phyloP scores from a whole-genome alignment of 306 rosid species.

The Biancaea sappan region DNA sequence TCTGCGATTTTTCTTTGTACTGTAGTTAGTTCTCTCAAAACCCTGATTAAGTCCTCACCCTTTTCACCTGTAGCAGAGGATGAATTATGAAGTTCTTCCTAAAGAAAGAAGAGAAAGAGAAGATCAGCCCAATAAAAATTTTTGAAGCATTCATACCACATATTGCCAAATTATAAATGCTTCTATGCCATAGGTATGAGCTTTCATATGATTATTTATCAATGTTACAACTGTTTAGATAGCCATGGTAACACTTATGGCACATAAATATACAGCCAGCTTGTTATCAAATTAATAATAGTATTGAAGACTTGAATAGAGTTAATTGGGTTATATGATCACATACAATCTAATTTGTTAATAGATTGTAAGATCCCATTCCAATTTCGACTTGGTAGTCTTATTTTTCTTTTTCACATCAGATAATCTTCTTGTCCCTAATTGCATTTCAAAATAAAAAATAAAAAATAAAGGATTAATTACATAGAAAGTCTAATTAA shows the following conservation, averaged over 20 bases:
- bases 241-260: background rate
- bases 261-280: background rate
- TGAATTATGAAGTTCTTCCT: conserved; percentile 72
- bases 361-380: background rate
- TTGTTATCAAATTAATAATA: background rate
- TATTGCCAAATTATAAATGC: background rate
- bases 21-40: conserved; percentile 78
- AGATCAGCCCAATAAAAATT: background rate
- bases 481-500: background rate
- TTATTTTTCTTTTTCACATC: background rate
- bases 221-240: background rate
- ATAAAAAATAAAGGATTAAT: background rate
- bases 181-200: background rate
- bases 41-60: conserved; percentile 83
- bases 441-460: background rate
- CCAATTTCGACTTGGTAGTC: no score
- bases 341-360: background rate
- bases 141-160: conserved; percentile 1
- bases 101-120: conserved; percentile 1
- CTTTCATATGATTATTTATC: background rate
- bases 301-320: background rate
- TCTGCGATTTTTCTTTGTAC: conserved; percentile 93
- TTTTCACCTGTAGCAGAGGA: conserved; percentile 64
- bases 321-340: background rate
- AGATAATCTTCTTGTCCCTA: background rate